A percentile compares a stretch with the other conserved stretches of the same genome.
phyloP scores from a whole-genome alignment of 1,284 basidiomycete genomes.

The Inonotus obliquus region DNA sequence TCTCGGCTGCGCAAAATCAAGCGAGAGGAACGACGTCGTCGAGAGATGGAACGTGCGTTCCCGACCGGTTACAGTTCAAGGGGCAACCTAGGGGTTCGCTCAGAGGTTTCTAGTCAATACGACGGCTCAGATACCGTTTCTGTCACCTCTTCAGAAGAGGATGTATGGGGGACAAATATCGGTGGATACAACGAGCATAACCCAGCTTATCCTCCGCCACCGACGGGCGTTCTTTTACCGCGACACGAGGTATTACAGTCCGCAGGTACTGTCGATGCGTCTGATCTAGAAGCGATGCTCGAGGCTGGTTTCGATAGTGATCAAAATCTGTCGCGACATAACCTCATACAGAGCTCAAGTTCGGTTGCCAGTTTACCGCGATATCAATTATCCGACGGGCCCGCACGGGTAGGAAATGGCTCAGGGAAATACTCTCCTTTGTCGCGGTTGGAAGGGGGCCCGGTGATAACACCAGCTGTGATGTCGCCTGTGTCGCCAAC shows the following conservation, averaged over 20 bases:
- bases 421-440: constrained; percentile 44
- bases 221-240: constrained; percentile 57
- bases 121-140: constrained; percentile 75
- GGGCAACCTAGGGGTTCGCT: constrained; percentile 51
- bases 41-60: constrained; percentile 63
- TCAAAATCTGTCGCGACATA: constrained; percentile 31
- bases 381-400: constrained; percentile 57
- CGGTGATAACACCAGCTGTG: constrained; percentile 30
- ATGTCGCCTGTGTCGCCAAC: constrained; percentile 46
- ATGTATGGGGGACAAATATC: constrained; percentile 87
- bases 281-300: constrained; percentile 85
- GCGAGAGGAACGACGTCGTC: constrained; percentile 82
- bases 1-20: constrained; percentile 90
- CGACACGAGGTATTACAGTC: constrained; percentile 39
- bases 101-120: constrained; percentile 56
- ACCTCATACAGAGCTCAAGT: constrained; percentile 25
- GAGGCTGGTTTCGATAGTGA: constrained; percentile 74
- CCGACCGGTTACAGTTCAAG: constrained; percentile 63
- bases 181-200: constrained; percentile 87
- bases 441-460: constrained; percentile 44
- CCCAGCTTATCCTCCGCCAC: constrained; percentile 75
- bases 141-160: constrained; percentile 84
- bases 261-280: constrained; percentile 62
- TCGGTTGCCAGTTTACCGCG: constrained; percentile 36
- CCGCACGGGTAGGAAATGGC: constrained; percentile 38